Conservation (phyloP, 371 early-diverging fungal genomes). For the Lichtheimia ramosa region DNA sequence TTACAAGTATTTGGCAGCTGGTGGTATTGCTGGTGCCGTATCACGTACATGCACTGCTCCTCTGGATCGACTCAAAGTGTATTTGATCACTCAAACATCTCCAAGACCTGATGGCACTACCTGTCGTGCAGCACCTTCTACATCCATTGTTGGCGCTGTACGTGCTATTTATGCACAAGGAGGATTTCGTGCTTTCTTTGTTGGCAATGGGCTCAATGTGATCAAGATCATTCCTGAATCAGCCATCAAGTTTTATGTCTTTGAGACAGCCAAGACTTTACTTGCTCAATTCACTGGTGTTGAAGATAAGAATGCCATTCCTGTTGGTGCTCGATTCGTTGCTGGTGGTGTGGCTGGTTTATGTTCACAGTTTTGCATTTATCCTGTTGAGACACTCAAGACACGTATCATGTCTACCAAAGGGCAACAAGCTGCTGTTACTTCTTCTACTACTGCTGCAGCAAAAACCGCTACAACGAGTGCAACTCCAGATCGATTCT, state of each 20-base stretch:
- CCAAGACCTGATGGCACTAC: slow-evolving; percentile 5
- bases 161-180: slow-evolving; percentile 60
- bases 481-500: slow-evolving; percentile 9
- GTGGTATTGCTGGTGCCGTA: slow-evolving; percentile 78
- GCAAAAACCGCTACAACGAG: neutral
- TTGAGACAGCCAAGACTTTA: slow-evolving; percentile 66
- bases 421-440: neutral
- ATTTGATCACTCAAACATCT: slow-evolving; percentile 60
- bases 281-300: slow-evolving; percentile 50
- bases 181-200: slow-evolving; percentile 75
- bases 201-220: slow-evolving; percentile 84
- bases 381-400: slow-evolving; percentile 81
- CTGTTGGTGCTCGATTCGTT: slow-evolving; percentile 66
- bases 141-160: slow-evolving; percentile 38
- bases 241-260: slow-evolving; percentile 75
- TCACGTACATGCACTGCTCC: slow-evolving; percentile 81
- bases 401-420: slow-evolving; percentile 74
- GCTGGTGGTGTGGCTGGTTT: slow-evolving; percentile 85
- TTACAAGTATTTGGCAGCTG: slow-evolving; percentile 67
- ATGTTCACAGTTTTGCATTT: slow-evolving; percentile 74
- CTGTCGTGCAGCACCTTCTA: slow-evolving; percentile 10
- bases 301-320: slow-evolving; percentile 56
- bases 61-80: slow-evolving; percentile 75
- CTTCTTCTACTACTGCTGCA: neutral
- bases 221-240: slow-evolving; percentile 84